Conservation (phyloP, 805 yeast genomes). For the Kuraishia molischiana region DNA sequence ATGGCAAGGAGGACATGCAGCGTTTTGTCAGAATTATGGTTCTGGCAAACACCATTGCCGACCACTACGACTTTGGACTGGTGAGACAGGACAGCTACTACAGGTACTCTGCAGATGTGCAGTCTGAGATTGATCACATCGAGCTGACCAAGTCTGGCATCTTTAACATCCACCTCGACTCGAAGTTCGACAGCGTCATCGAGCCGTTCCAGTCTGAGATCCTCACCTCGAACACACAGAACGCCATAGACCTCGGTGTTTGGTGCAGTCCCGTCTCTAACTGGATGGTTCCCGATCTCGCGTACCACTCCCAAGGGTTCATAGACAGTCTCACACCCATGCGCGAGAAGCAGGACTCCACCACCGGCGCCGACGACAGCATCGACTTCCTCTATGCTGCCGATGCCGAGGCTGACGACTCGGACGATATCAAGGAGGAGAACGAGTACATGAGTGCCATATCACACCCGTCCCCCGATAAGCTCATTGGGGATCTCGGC, state of each 20-base stretch:
- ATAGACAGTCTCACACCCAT: neutral
- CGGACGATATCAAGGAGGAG: slow-evolving; percentile 13
- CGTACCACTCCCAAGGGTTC: neutral
- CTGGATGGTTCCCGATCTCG: neutral
- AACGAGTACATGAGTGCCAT: slow-evolving; percentile 3
- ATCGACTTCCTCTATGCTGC: neutral
- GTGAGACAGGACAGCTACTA: slow-evolving; percentile 35
- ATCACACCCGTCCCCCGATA: neutral
- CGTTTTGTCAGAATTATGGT: slow-evolving; percentile 42
- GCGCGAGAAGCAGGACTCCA: neutral
- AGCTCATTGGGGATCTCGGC: slow-evolving; percentile 38
- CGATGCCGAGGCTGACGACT: slow-evolving; percentile 2
- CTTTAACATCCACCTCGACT: neutral
- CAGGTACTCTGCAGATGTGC: slow-evolving; percentile 18
- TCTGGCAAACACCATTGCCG: slow-evolving; percentile 41
- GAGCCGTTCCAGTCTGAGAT: neutral
- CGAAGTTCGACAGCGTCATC: neutral
- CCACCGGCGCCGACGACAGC: neutral
- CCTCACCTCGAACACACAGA: neutral
- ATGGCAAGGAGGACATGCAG: slow-evolving; percentile 34
- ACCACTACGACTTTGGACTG: slow-evolving; percentile 44
- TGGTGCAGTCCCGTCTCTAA: neutral
- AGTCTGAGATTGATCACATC: neutral
- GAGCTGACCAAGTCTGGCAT: neutral
- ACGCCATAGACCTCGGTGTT: neutral